Base-by-base conservation (phyloP, 1,139 yeast species). In the Kurtzmaniella quercitrusa region DNA sequence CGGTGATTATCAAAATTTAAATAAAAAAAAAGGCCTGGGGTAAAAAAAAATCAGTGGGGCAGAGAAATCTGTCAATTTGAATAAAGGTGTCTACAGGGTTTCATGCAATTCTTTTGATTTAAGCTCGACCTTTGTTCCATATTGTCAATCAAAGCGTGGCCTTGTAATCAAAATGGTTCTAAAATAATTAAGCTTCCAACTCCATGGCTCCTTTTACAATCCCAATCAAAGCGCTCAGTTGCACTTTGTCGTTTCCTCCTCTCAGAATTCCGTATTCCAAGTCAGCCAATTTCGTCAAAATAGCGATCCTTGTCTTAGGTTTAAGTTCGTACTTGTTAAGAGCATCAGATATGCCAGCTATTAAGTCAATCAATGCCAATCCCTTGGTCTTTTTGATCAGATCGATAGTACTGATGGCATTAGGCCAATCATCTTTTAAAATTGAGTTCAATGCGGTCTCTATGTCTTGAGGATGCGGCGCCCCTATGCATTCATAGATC, bases 401-500 rank as follows among this genome's bases (percentile, higher is more conserved):
- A 18, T 72, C 73, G 53, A 91, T 68, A 1, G 95, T 84, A 36
- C 74, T 65, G 54, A 77, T 76, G 0, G 95, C 80, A 3, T 91
- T 80, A 17, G 87, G 76, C 95, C 97, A 91, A 56, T 89, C 96
- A 47, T 88, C 95, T 52, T 81, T 82, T 58, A 94, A 68, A 30
- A 93, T 80, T 6, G 93, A 77, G 50, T 84, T 84, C 48, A 93
- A 68, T 9, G 88, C 82, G 0, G 80, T 69, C 54, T 85, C 87
- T 28, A 93, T 76, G 53, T 91, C 97, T 38, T 73, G 75, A 1
- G 98, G 98, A 51, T 85, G 86, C 2, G 98, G 98, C 1, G 95
- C 91, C 2, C 99, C 99, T 40, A 94, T 83, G 62, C 98, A 91
- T 52, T 91, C 96, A 60, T 88, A 94, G 32, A 94, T 82, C 81